Evolutionary conservation across 257 asterid species (phyloP), one percentile per base, ranked within the genome.

Genomic region (Paulownia fortunei): DNA sequence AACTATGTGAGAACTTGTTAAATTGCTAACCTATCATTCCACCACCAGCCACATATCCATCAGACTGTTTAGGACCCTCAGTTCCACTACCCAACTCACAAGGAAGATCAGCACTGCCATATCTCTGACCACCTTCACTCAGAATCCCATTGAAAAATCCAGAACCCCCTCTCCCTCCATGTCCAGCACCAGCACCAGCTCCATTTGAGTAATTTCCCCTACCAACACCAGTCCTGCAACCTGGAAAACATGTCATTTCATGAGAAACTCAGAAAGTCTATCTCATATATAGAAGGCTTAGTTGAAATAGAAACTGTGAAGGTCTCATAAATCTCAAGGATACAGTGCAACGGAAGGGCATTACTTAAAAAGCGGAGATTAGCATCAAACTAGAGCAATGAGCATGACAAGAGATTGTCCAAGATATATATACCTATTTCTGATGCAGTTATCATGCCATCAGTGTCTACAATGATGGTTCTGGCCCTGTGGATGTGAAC

Each of bases 101-200:
- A 76, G 98, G 98, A 82, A 94, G 96, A 82, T 89, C 94, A 61
- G 97, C 94, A 36, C 88, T 89, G 74, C 98, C 97, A 83, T 94
- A 94, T 81, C 77, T 85, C 79, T 76, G 86, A 78, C 98, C 98
- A 61, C 98, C 98, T 80, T 88, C 88, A 82, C 92, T 89, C 79
- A 86, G 74, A 70, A 81, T 82, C 80, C 98, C 98, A 62, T 82
- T 85, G 85, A 46, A 92, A 84, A 84, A 80, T 73, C 97, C 98
- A 37, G 97, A 88, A n/a, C 98, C 97, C 62, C 98, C 98, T 88
- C 83, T 84, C 81, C 98, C 98, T 73, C 98, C 98, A 86, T 94
- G 98, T 76, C 98, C 98, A 73, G 98, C 99, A 68, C 98, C 98
- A 55, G 94, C 92, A 72, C 98, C 97, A 79, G 95, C 97, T 54